These are phyloP conservation scores for Sisymbrium irio DNA, from an alignment of 345 rosid species.

Conservation along the genomic window DNA sequence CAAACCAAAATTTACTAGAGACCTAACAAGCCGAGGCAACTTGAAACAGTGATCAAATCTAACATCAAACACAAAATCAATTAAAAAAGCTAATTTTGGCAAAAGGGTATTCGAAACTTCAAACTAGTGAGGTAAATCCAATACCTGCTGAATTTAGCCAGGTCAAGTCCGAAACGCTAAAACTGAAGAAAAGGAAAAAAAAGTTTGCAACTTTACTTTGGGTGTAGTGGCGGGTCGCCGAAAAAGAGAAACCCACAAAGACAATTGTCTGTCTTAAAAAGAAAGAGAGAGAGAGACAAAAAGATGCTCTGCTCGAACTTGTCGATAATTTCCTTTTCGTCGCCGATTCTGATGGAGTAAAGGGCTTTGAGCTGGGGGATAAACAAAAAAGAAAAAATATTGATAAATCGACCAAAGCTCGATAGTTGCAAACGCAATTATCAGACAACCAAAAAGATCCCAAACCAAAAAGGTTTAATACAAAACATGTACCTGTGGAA, in stretches of 20 bases:
- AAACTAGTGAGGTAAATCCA: constrained; percentile 11
- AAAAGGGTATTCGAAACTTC: constrained; percentile 12
- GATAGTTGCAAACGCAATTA: constrained; percentile 9
- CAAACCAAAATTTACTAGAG: constrained; percentile 3
- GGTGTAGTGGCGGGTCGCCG: constrained; percentile 28
- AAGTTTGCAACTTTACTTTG: constrained; percentile 33
- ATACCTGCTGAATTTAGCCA: constrained; percentile 32
- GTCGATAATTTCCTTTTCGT: constrained; percentile 6
- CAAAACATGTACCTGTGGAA: too few relatives aligned
- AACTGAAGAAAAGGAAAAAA: background rate
- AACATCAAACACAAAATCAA: constrained; percentile 20
- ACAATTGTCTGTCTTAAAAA: background rate
- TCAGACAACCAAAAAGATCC: background rate
- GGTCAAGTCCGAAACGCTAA: constrained; percentile 8
- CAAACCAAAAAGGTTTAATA: constrained; percentile 3
- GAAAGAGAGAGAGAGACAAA: constrained; percentile 2
- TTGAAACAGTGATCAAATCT: constrained; percentile 22
- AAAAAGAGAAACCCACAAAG: constrained; percentile 20
- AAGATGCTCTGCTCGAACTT: constrained; percentile 13
- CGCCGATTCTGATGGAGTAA: constrained; percentile 25
- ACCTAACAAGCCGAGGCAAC: constrained; percentile 8
- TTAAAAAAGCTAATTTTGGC: constrained; percentile 1
- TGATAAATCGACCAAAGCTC: constrained; percentile 27
- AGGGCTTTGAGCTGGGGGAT: constrained; percentile 17
- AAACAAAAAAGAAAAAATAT: background rate